These are phyloP conservation scores for Colletotrichum musicola DNA, from an alignment of 2,329 filamentous ascomycete genomes.

Conservation along the genomic window DNA sequence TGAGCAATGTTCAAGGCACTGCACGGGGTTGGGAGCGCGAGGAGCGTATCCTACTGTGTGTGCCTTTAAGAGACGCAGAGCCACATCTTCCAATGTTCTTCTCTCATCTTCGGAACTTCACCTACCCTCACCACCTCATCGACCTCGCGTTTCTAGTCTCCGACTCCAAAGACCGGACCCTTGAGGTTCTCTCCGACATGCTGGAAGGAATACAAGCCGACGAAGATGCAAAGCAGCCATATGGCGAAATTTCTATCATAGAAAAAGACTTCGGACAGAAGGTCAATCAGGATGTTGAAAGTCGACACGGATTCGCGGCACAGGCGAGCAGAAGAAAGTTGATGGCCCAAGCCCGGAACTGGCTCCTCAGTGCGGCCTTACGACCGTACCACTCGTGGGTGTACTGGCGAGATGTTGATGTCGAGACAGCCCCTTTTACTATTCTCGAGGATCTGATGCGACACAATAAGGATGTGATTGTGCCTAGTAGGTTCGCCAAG, in stretches of 20 bases:
- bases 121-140: slow-evolving; percentile 96
- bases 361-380: slow-evolving; percentile 92
- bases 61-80: slow-evolving; percentile 92
- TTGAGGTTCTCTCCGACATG: slow-evolving; percentile 79
- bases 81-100: slow-evolving; percentile 98
- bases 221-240: slow-evolving; percentile 82
- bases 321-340: slow-evolving; percentile 94
- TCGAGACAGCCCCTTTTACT: slow-evolving; percentile 96
- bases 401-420: slow-evolving; percentile 98
- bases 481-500: slow-evolving; percentile 82
- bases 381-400: slow-evolving; percentile 98
- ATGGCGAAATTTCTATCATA: slow-evolving; percentile 96
- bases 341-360: slow-evolving; percentile 98
- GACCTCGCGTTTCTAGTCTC: slow-evolving; percentile 97
- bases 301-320: slow-evolving; percentile 95
- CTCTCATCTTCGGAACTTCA: slow-evolving; percentile 94
- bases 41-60: slow-evolving; percentile 94
- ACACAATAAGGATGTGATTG: slow-evolving; percentile 98
- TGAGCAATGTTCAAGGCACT: slow-evolving; percentile 91
- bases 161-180: slow-evolving; percentile 93
- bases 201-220: slow-evolving; percentile 85
- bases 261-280: slow-evolving; percentile 99
- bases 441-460: slow-evolving; percentile 98
- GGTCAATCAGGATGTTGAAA: slow-evolving; percentile 97
- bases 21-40: slow-evolving; percentile 95